Conservation (phyloP, 2,329 filamentous ascomycete species). For the Coniochaeta hoffmannii region DNA sequence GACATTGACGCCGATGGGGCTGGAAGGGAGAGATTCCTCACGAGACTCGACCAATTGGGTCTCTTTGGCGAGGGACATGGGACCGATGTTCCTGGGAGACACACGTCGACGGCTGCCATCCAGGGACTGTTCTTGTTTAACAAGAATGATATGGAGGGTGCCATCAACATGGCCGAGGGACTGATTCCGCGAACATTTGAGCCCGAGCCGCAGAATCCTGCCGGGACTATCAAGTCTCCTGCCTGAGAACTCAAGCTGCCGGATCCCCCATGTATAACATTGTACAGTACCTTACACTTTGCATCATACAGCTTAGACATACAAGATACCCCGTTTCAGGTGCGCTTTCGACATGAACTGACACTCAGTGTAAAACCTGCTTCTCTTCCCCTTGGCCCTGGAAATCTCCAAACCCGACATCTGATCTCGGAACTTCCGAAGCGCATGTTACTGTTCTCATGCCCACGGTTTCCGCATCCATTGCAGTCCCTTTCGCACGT, state of each 20-base stretch:
- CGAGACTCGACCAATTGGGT: constrained; percentile 60
- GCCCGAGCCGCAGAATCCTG: constrained; percentile 30
- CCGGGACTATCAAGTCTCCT: constrained; percentile 33
- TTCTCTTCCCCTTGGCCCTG: no score
- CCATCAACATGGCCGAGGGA: constrained; percentile 70
- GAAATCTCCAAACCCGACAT: no score
- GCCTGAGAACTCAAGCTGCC: constrained; percentile 12
- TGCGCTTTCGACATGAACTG: no score
- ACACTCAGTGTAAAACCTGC: no score
- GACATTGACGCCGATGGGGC: constrained; percentile 62
- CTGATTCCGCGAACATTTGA: constrained; percentile 53
- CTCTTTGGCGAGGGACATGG: constrained; percentile 53
- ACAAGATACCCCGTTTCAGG: neutral
- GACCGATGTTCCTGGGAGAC: constrained; percentile 35
- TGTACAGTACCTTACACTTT: neutral
- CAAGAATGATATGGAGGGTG: constrained; percentile 82
- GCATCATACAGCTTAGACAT: neutral
- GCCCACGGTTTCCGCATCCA: no score
- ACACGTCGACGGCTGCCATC: constrained; percentile 81
- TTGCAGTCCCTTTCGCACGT: no score
- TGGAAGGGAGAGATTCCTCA: constrained; percentile 62
- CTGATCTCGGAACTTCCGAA: no score
- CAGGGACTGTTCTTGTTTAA: constrained; percentile 95
- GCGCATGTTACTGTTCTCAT: no score
- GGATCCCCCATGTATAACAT: neutral